These are phyloP conservation scores for Misopates orontium DNA, from an alignment of 257 asterid species.

Conservation along the genomic window DNA sequence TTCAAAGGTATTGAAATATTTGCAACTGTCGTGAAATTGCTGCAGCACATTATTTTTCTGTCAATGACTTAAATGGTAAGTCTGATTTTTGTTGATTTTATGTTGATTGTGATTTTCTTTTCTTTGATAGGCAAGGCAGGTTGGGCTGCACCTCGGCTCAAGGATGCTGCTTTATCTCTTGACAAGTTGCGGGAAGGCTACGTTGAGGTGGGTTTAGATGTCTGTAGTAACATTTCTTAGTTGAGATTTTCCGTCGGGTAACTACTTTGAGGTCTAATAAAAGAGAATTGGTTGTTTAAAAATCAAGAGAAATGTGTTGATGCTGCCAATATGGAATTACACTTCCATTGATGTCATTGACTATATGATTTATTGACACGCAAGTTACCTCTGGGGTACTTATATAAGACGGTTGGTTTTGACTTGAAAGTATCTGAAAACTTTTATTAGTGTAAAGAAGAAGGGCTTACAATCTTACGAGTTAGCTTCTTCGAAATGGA, in stretches of 20 bases:
- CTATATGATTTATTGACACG: background rate
- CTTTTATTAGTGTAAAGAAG: background rate
- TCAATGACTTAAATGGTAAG: background rate
- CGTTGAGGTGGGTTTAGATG: slow-evolving; percentile 58
- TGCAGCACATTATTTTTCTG: background rate
- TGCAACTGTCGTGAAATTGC: background rate
- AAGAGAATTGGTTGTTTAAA: background rate
- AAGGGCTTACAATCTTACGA: background rate
- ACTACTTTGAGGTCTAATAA: slow-evolving; percentile 12
- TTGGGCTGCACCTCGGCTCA: slow-evolving; percentile 99
- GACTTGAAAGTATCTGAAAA: background rate
- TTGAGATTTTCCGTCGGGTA: slow-evolving; percentile 10
- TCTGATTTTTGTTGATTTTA: slow-evolving; percentile 10
- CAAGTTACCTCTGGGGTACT: background rate
- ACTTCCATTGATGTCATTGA: background rate
- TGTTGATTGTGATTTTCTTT: slow-evolving; percentile 4
- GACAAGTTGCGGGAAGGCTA: slow-evolving; percentile 90
- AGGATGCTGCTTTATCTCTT: slow-evolving; percentile 86
- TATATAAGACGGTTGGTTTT: background rate
- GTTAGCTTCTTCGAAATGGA: background rate
- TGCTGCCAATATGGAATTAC: background rate
- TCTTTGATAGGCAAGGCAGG: slow-evolving; percentile 68
- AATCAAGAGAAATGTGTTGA: background rate
- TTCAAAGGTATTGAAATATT: slow-evolving; percentile 65
- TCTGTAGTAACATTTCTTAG: slow-evolving; percentile 11